Conservation (phyloP, 1,284 basidiomycete species). For the Marasmius tenuissimus region DNA sequence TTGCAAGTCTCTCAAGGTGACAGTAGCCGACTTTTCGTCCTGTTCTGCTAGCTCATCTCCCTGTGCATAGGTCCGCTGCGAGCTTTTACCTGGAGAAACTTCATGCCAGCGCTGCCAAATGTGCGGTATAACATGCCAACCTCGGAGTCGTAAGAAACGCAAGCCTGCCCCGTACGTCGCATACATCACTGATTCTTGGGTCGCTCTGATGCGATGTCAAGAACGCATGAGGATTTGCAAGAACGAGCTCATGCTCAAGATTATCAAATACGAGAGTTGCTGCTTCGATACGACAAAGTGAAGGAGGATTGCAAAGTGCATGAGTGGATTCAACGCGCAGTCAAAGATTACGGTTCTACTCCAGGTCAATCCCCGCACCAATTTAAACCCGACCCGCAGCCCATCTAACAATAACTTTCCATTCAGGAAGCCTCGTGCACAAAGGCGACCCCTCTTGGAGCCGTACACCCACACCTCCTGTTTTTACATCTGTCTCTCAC, state of each 20-base stretch:
- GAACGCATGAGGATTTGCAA: slow-evolving; percentile 59
- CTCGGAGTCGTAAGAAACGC: slow-evolving; percentile 55
- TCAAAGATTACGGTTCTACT: not conserved
- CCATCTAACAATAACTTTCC: not conserved
- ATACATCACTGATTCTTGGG: not conserved
- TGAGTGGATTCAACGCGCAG: slow-evolving; percentile 31
- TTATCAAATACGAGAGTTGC: slow-evolving; percentile 43
- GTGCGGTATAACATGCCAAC: slow-evolving; percentile 46
- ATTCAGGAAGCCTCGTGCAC: not conserved
- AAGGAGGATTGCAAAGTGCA: slow-evolving; percentile 40
- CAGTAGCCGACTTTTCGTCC: slow-evolving; percentile 4
- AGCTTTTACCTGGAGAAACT: slow-evolving; percentile 42
- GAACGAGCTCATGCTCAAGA: slow-evolving; percentile 48
- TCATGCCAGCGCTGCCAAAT: slow-evolving; percentile 46
- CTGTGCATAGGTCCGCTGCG: slow-evolving; percentile 47
- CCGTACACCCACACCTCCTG: not conserved
- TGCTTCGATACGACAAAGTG: slow-evolving; percentile 48
- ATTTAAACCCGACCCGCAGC: not conserved
- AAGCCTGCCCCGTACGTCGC: slow-evolving; percentile 52
- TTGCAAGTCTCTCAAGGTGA: slow-evolving; percentile 60
- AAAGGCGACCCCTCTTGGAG: not conserved
- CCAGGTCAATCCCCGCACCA: not conserved
- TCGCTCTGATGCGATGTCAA: slow-evolving; percentile 18
- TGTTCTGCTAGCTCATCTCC: not conserved
- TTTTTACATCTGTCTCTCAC: not conserved